These are phyloP conservation scores for Capsella bursapastoris DNA, from an alignment of 345 rosid genomes.

Conservation along the genomic window DNA sequence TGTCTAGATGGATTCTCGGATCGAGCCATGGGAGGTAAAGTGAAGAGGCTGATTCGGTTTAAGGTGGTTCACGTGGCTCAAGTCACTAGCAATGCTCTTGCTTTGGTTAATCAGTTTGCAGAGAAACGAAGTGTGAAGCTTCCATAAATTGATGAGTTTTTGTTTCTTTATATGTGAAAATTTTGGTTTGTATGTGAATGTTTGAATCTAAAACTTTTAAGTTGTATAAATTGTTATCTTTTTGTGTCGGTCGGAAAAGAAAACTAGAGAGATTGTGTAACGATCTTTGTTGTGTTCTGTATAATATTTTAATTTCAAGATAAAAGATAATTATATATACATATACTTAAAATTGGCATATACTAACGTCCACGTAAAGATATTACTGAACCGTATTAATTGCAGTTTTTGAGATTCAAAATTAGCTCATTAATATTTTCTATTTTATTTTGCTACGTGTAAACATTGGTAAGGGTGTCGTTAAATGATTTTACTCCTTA, in stretches of 20 bases:
- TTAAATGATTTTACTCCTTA: background rate
- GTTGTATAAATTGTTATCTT: conserved; percentile 25
- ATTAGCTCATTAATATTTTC: background rate
- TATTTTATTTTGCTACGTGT: conserved; percentile 17
- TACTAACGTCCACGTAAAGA: conserved; percentile 16
- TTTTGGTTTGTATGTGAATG: conserved; percentile 33
- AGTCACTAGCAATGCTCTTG: conserved; percentile 91
- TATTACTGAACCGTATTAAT: conserved; percentile 10
- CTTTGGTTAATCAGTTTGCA: conserved; percentile 75
- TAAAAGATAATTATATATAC: background rate
- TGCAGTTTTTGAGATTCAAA: conserved; percentile 30
- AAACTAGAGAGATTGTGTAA: conserved; percentile 11
- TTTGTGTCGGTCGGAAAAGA: conserved; percentile 10
- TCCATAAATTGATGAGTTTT: conserved; percentile 23
- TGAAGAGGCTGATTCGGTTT: conserved; percentile 59
- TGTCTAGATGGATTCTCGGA: conserved; percentile 79
- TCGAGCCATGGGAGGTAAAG: conserved; percentile 55
- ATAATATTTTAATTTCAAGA: conserved; percentile 29
- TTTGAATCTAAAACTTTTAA: conserved; percentile 8
- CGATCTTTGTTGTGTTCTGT: conserved; percentile 30
- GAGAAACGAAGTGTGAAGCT: conserved; percentile 50
- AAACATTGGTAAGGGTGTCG: conserved; percentile 24
- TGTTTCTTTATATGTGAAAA: conserved; percentile 16
- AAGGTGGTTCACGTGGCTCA: conserved; percentile 62
- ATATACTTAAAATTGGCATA: conserved; percentile 10